Percentiles rank a stretch among this genome's conserved stretches.
These are phyloP conservation scores for Madurella fahalii DNA, from an alignment of 2,329 filamentous ascomycete species.

Conservation along the genomic window DNA sequence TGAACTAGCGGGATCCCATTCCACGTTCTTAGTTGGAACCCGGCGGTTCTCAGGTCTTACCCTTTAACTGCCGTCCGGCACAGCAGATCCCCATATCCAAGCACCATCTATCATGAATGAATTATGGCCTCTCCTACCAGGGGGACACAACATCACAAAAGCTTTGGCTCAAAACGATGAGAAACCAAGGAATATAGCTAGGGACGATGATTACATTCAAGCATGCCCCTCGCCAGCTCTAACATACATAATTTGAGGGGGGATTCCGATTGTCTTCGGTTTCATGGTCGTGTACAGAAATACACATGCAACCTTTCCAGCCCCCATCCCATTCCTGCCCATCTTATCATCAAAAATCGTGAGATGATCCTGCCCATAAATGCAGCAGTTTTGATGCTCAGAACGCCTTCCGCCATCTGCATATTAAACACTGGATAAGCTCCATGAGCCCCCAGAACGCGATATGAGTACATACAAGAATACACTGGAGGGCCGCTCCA, in stretches of 20 bases:
- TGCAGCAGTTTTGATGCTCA: slow-evolving; percentile 46
- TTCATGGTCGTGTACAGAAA: slow-evolving; percentile 36
- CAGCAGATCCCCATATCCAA: too few relatives aligned
- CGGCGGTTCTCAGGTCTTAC: too few relatives aligned
- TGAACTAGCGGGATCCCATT: too few relatives aligned
- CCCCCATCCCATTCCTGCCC: slow-evolving; percentile 39
- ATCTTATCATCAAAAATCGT: slow-evolving; percentile 45
- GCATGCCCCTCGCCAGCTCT: neutral
- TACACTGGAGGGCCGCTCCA: slow-evolving; percentile 42
- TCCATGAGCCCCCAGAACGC: slow-evolving; percentile 31
- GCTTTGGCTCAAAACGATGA: too few relatives aligned
- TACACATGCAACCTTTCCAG: slow-evolving; percentile 39
- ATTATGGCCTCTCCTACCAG: too few relatives aligned
- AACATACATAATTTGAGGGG: slow-evolving; percentile 43
- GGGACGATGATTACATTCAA: too few relatives aligned
- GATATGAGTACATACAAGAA: slow-evolving; percentile 38
- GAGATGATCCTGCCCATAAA: slow-evolving; percentile 35
- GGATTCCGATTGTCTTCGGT: slow-evolving; percentile 41
- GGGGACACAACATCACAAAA: too few relatives aligned
- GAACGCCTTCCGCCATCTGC: slow-evolving; percentile 48
- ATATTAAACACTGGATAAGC: slow-evolving; percentile 42
- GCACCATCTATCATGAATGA: too few relatives aligned
- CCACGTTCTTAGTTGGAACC: too few relatives aligned
- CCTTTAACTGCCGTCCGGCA: too few relatives aligned
- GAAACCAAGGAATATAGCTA: too few relatives aligned